Evolutionary conservation across 306 rosid species (phyloP).

Genomic region (Cucurbita moschata): DNA sequence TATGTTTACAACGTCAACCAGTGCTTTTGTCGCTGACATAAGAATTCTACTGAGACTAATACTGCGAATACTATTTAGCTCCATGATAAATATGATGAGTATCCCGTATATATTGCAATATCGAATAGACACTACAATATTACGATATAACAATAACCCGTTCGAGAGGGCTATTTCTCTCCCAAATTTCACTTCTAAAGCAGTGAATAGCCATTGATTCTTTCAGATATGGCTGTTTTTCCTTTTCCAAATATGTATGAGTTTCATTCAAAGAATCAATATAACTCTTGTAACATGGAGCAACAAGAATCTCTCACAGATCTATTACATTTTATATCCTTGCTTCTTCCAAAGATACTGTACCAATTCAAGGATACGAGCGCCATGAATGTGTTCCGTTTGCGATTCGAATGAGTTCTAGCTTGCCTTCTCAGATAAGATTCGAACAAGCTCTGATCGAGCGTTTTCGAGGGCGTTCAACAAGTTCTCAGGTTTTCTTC

Average conservation of each 20-base stretch:
- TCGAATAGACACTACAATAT: too few relatives aligned
- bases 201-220: neutral
- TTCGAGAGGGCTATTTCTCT: too few relatives aligned
- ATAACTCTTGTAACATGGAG: neutral
- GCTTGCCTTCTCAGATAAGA: conserved; percentile 43
- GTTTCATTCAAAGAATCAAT: neutral
- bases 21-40: too few relatives aligned
- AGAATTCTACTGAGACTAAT: too few relatives aligned
- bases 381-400: neutral
- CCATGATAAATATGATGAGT: neutral
- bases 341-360: neutral
- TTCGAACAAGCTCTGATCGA: conserved; percentile 41
- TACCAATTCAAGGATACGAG: neutral
- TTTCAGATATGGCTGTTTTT: neutral
- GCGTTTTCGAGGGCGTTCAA: conserved; percentile 59
- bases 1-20: too few relatives aligned
- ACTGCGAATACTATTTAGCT: too few relatives aligned
- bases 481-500: conserved; percentile 79
- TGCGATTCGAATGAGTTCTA: neutral
- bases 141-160: too few relatives aligned
- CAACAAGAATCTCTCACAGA: neutral
- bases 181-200: neutral
- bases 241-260: neutral
- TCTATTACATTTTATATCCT: neutral
- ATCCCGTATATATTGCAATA: too few relatives aligned